These are phyloP conservation scores for Viridothelium virens DNA, from an alignment of 495 filamentous ascomycete species.

Conservation along the genomic window DNA sequence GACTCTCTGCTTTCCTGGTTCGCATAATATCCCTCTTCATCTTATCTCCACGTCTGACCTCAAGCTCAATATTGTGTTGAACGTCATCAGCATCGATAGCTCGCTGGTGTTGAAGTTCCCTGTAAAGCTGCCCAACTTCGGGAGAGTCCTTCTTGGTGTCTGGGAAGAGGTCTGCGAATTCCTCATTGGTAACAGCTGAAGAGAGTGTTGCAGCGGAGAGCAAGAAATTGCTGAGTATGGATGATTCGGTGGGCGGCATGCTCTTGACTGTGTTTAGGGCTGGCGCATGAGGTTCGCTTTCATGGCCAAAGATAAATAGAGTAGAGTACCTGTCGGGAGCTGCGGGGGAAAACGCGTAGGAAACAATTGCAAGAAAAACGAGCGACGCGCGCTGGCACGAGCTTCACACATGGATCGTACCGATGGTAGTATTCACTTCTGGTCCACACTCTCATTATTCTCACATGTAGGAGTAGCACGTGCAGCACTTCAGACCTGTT, in stretches of 20 bases:
- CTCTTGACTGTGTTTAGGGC: too few relatives aligned
- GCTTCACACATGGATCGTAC: neutral
- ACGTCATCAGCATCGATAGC: conserved; percentile 61
- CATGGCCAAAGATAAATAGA: neutral
- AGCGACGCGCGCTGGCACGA: neutral
- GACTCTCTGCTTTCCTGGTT: conserved; percentile 46
- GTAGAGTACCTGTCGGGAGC: neutral
- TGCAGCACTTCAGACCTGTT: neutral
- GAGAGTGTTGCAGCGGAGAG: conserved; percentile 66
- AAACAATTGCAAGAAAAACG: neutral
- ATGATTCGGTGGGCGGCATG: conserved; percentile 65
- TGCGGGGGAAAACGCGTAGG: neutral
- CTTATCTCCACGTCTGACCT: conserved; percentile 55
- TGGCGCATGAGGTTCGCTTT: too few relatives aligned
- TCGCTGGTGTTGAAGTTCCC: conserved; percentile 66
- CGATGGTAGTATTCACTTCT: neutral
- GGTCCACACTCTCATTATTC: neutral
- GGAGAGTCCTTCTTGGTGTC: conserved; percentile 58
- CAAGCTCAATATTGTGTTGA: conserved; percentile 56
- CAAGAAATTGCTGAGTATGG: conserved; percentile 69
- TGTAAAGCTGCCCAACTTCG: conserved; percentile 66
- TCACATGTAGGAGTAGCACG: neutral
- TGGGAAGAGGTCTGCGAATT: conserved; percentile 73
- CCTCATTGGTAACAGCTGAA: conserved; percentile 59
- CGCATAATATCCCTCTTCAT: conserved; percentile 56